Evolutionary conservation across 2,329 filamentous ascomycete genomes (phyloP).

Genomic region (Fusarium foetens): DNA sequence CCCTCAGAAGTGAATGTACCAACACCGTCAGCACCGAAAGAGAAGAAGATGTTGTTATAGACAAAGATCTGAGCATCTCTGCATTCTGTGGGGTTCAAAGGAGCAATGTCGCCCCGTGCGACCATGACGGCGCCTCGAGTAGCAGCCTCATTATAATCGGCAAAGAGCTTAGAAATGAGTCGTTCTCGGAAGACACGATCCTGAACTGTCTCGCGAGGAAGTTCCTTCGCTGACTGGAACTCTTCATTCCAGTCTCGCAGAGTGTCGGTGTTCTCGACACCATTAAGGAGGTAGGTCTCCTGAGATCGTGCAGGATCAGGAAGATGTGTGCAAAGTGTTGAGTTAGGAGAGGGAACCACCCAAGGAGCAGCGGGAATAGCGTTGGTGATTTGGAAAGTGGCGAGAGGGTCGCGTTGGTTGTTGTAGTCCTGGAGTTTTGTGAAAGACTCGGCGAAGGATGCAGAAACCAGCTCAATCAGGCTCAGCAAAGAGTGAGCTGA

Average conservation of each 20-base stretch:
- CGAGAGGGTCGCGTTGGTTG: slow-evolving; percentile 84
- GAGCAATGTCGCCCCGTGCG: slow-evolving; percentile 89
- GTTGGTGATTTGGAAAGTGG: slow-evolving; percentile 96
- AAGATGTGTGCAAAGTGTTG: slow-evolving; percentile 74
- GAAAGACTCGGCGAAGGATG: slow-evolving; percentile 83
- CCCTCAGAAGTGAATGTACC: slow-evolving; percentile 97
- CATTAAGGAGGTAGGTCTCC: slow-evolving; percentile 89
- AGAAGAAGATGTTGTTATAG: slow-evolving; percentile 99
- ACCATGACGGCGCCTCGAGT: slow-evolving; percentile 92
- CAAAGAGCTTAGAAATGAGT: slow-evolving; percentile 93
- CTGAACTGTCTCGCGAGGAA: slow-evolving; percentile 92
- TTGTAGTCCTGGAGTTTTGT: slow-evolving; percentile 84
- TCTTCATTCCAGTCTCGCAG: slow-evolving; percentile 99
- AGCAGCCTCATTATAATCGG: slow-evolving; percentile 96
- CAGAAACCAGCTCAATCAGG: slow-evolving; percentile 81
- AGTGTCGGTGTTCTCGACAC: slow-evolving; percentile 93
- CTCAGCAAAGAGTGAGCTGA: slow-evolving; percentile 87
- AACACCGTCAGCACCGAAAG: slow-evolving; percentile 95
- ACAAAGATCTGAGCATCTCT: slow-evolving; percentile 97
- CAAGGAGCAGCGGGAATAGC: slow-evolving; percentile 92
- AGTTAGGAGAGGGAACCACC: slow-evolving; percentile 79
- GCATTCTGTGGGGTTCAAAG: slow-evolving; percentile 92
- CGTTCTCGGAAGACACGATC: slow-evolving; percentile 96
- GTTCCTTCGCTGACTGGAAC: slow-evolving; percentile 94
- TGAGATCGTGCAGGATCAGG: slow-evolving; percentile 89